These are phyloP conservation scores for Pulveroboletus sp. DNA, from an alignment of 768 basidiomycete species.

Conservation along the genomic window DNA sequence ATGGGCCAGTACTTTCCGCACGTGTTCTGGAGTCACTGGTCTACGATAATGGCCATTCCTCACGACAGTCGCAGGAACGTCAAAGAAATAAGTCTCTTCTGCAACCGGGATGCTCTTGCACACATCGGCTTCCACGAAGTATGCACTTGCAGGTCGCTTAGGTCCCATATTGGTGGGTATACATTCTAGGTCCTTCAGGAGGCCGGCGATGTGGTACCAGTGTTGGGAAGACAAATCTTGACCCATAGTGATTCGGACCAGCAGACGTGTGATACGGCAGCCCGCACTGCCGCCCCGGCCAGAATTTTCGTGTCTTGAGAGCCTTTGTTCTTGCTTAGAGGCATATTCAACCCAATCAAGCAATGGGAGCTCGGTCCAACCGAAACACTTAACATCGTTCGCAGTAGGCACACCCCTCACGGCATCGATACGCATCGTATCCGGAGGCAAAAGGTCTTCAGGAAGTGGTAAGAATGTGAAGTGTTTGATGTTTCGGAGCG, in stretches of 20 bases:
- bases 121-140: constrained; percentile 84
- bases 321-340: constrained; percentile 33
- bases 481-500: constrained; percentile 58
- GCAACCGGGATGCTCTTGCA: constrained; percentile 36
- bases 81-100: neutral
- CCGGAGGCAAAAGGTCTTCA: constrained; percentile 71
- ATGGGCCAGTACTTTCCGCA: constrained; percentile 1
- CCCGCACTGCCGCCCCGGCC: constrained; percentile 36
- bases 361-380: constrained; percentile 71
- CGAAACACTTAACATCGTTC: constrained; percentile 44
- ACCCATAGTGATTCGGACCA: constrained; percentile 74
- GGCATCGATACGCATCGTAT: constrained; percentile 65
- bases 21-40: neutral
- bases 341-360: constrained; percentile 70
- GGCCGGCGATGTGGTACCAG: constrained; percentile 56
- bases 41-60: neutral
- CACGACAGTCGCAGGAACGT: neutral
- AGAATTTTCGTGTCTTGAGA: neutral
- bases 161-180: constrained; percentile 75
- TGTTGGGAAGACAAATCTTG: constrained; percentile 40
- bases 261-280: constrained; percentile 55
- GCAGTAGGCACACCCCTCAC: constrained; percentile 52
- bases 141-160: constrained; percentile 63
- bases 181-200: constrained; percentile 51
- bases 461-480: constrained; percentile 52